Evolutionary conservation across 495 filamentous ascomycete species (phyloP), one percentile per base, ranked within the genome.

Genomic region (Hypoxylon lenormandii): DNA sequence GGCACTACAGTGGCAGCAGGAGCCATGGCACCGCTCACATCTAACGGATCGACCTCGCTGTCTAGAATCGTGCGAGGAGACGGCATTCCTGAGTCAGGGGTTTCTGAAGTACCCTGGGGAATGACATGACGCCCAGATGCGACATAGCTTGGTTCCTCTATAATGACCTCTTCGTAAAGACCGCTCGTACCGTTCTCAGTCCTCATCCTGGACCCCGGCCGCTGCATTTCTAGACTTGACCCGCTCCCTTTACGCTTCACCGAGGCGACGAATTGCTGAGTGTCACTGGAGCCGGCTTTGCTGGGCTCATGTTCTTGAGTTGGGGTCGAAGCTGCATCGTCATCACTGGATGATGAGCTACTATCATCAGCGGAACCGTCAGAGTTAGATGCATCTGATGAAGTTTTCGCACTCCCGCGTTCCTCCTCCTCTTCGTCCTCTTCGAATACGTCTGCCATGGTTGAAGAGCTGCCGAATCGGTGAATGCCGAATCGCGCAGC

Each of bases 361-460:
- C 21, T 40, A 38, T 74, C 74, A 7, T 72, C 72, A 12, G 36
- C 53, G 12, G 73, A 71, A 56, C 45, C 56, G 19, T 72, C 72
- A 21, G 54, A 55, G 6, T 43, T 60, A 23, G 72, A 74, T 16
- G 60, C 69, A n/a, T 76, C 74, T 12, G 74, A 76, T 47, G 64
- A 61, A 13, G 72, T 58, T 19, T 60, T 65, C 21, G 74, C 72
- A 12, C 67, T 76, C 4, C 49, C 53, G 26, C 76, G 74, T 4
- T 81, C 73, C 33, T 82, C 73, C 60, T 97, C 92, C 66, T 96
- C 93, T 67, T 97, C 95, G 54, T 98, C 95, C 77, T 97, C 95
- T 74, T 97, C 93, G 64, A 97, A 96, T 4, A 97, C 95, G 77
- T 97, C 95, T 16, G 90, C 90, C 84, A 92, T 88, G 4, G 87